Conservation (phyloP, 345 rosid genomes). For the Eucalyptus polybractea region DNA sequence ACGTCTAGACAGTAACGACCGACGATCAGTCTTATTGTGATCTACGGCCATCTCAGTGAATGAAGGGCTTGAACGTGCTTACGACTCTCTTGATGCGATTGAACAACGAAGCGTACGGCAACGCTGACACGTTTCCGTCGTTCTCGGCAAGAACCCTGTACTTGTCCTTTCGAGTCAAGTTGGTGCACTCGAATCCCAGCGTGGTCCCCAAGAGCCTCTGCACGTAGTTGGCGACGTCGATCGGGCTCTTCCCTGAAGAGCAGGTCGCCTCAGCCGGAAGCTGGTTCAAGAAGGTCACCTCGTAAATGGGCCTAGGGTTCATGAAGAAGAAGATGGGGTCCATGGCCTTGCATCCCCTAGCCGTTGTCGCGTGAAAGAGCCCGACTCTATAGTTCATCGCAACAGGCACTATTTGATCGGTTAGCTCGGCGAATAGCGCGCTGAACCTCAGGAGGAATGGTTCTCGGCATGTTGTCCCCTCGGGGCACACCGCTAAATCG, state of each 20-base stretch:
- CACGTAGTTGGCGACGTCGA: slow-evolving; percentile 86
- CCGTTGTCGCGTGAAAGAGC: slow-evolving; percentile 94
- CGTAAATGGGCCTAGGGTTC: slow-evolving; percentile 90
- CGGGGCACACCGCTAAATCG: slow-evolving; percentile 79
- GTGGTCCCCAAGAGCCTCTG: slow-evolving; percentile 79
- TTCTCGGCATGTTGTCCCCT: slow-evolving; percentile 93
- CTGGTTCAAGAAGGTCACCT: slow-evolving; percentile 84
- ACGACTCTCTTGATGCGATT: slow-evolving; percentile 45
- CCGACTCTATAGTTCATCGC: slow-evolving; percentile 91
- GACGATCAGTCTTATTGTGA: neutral
- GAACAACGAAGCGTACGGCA: slow-evolving; percentile 18
- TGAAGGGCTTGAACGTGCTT: slow-evolving; percentile 47
- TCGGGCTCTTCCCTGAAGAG: slow-evolving; percentile 81
- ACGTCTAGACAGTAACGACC: neutral
- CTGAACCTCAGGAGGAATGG: slow-evolving; percentile 80
- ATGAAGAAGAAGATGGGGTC: slow-evolving; percentile 89
- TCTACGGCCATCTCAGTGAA: neutral
- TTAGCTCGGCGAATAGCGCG: slow-evolving; percentile 78
- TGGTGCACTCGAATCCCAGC: slow-evolving; percentile 89
- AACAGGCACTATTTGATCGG: slow-evolving; percentile 78
- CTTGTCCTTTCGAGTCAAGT: slow-evolving; percentile 82
- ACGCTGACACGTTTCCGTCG: slow-evolving; percentile 54
- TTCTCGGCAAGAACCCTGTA: slow-evolving; percentile 75
- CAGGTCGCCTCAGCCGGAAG: slow-evolving; percentile 75
- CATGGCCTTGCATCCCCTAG: slow-evolving; percentile 81